A percentile compares a stretch with the other conserved stretches of the same genome.
These are phyloP conservation scores for Zymoseptoria tritici DNA, from an alignment of 2,329 filamentous ascomycete species.

Conservation along the genomic window DNA sequence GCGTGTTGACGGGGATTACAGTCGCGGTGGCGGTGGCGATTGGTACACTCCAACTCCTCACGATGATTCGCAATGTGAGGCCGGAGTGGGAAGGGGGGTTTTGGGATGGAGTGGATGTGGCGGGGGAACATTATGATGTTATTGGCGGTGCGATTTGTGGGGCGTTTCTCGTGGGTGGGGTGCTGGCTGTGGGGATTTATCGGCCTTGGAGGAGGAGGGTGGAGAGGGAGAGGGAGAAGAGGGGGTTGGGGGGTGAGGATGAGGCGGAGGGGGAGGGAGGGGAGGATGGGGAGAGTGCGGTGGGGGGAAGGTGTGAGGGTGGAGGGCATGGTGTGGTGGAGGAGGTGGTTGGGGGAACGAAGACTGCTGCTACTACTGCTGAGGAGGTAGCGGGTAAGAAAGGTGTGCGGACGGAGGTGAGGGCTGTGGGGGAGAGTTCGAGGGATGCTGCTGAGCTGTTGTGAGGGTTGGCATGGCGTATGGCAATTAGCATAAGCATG, in stretches of 20 bases:
- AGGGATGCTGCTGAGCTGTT: neutral
- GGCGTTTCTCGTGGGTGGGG: constrained; percentile 70
- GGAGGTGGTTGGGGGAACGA: constrained; percentile 1
- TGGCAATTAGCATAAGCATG: no score
- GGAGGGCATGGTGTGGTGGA: constrained; percentile 1
- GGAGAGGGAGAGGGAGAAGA: constrained; percentile 28
- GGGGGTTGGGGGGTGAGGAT: constrained; percentile 4
- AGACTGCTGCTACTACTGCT: no score
- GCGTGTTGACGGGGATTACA: constrained; percentile 76
- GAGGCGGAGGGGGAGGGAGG: constrained; percentile 1
- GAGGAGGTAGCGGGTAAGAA: constrained; percentile 4
- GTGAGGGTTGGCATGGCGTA: neutral
- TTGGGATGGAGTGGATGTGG: constrained; percentile 76
- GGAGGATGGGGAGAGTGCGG: no score
- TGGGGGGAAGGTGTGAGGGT: constrained; percentile 8
- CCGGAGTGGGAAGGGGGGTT: constrained; percentile 68
- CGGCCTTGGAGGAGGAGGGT: constrained; percentile 66
- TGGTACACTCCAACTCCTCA: constrained; percentile 75
- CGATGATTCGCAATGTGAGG: constrained; percentile 63
- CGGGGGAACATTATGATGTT: constrained; percentile 75
- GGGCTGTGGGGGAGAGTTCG: constrained; percentile 9
- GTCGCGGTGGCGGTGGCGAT: constrained; percentile 80
- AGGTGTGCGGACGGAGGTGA: constrained; percentile 8
- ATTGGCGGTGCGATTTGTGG: constrained; percentile 83
- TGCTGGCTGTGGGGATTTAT: constrained; percentile 67